Percentiles rank a stretch among this genome's conserved stretches.
Conservation (phyloP, 805 yeast genomes). For the Diddensiella caesifluorescens region DNA sequence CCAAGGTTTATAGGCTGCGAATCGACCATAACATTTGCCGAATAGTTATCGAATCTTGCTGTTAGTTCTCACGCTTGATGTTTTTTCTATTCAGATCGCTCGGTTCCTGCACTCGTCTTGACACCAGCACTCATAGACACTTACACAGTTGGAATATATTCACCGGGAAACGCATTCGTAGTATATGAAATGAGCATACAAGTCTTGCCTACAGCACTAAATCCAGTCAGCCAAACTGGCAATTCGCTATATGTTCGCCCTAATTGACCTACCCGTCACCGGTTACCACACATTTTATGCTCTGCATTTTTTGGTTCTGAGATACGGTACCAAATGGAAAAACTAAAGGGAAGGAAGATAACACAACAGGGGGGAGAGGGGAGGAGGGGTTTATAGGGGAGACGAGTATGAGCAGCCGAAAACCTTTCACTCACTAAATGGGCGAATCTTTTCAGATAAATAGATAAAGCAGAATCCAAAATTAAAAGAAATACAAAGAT, state of each 20-base stretch:
- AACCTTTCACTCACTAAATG: too few species aligned
- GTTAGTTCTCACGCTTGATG: too few species aligned
- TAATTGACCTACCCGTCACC: constrained; percentile 65
- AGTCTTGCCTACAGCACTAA: constrained; percentile 85
- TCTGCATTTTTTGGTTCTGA: constrained; percentile 62
- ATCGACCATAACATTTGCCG: constrained; percentile 79
- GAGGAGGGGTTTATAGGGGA: too few species aligned
- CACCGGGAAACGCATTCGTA: constrained; percentile 88
- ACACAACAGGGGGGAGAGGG: too few species aligned
- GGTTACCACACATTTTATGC: constrained; percentile 86
- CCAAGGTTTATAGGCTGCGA: constrained; percentile 80
- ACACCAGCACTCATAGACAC: constrained; percentile 13
- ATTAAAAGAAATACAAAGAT: too few species aligned
- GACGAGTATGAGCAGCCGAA: too few species aligned
- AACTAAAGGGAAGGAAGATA: too few species aligned
- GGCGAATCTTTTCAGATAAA: too few species aligned
- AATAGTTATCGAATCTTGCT: constrained; percentile 71
- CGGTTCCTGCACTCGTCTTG: not conserved
- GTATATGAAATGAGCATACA: constrained; percentile 84
- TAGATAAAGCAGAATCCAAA: too few species aligned
- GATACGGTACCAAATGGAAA: too few species aligned
- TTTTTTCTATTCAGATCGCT: too few species aligned
- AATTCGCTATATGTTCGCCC: not conserved
- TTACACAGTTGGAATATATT: constrained; percentile 83
- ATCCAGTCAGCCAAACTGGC: not conserved